Evolutionary conservation across 2,329 filamentous ascomycete species (phyloP).

Genomic region (Cadophora sp.): DNA sequence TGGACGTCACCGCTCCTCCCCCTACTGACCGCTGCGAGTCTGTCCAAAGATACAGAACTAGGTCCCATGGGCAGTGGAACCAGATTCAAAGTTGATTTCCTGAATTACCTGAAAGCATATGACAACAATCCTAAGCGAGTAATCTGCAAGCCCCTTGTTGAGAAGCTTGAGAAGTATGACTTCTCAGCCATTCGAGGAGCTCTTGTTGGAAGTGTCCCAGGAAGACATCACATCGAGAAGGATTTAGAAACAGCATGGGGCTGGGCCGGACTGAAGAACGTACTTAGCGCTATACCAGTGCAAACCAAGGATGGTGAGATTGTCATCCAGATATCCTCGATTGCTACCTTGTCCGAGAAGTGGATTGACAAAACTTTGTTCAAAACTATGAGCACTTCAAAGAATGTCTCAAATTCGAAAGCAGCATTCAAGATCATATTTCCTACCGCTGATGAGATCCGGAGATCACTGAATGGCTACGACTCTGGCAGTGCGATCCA

Average conservation of each 20-base stretch:
- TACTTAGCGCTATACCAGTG: conserved; percentile 61
- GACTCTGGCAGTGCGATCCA: conserved; percentile 80
- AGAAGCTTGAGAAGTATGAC: conserved; percentile 67
- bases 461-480: conserved; percentile 79
- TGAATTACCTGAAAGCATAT: conserved; percentile 76
- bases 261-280: conserved; percentile 71
- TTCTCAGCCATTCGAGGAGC: conserved; percentile 74
- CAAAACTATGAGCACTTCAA: conserved; percentile 51
- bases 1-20: conserved; percentile 80
- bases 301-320: conserved; percentile 53
- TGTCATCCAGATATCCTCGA: conserved; percentile 76
- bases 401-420: conserved; percentile 35
- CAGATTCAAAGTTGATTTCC: conserved; percentile 77
- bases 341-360: conserved; percentile 76
- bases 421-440: conserved; percentile 77
- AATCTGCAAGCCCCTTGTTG: conserved; percentile 61
- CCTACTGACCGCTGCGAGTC: not conserved
- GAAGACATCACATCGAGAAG: conserved; percentile 60
- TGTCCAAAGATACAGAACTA: conserved; percentile 27
- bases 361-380: conserved; percentile 77
- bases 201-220: conserved; percentile 81
- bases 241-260: conserved; percentile 71
- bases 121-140: conserved; percentile 56
- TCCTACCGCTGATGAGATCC: conserved; percentile 80
- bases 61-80: conserved; percentile 61